phyloP scores from a whole-genome alignment of 257 asterid species.

The Nicotiana noctiflora region DNA sequence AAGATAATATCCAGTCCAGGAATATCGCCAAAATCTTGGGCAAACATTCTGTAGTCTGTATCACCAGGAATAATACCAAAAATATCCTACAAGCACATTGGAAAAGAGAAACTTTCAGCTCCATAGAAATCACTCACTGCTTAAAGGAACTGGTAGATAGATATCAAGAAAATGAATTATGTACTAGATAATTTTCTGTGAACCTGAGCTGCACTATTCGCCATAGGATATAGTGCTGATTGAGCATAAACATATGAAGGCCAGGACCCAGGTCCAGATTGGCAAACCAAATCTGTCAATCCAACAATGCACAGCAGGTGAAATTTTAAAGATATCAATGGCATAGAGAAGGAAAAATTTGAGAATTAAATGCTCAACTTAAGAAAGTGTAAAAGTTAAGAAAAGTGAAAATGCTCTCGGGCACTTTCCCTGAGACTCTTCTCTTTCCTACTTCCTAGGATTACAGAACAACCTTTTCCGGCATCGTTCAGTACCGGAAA shows the following conservation, averaged over 20 bases:
- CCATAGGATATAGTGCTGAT: constrained; percentile 91
- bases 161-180: neutral
- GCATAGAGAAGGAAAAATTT: neutral
- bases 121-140: neutral
- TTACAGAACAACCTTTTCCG: neutral
- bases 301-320: constrained; percentile 16
- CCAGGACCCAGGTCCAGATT: constrained; percentile 99
- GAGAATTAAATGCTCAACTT: neutral
- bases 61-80: constrained; percentile 93
- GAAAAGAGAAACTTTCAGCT: constrained; percentile 6
- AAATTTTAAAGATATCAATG: neutral
- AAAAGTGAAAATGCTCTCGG: neutral
- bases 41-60: constrained; percentile 93
- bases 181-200: constrained; percentile 5
- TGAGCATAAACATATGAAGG: constrained; percentile 81
- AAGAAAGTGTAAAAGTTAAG: no score
- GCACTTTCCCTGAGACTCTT: neutral
- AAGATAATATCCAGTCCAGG: constrained; percentile 98
- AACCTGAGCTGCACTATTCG: constrained; percentile 99
- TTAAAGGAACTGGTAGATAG: neutral
- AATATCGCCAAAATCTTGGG: constrained; percentile 84
- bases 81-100: constrained; percentile 56
- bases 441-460: neutral
- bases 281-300: constrained; percentile 84
- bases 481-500: neutral